Evolutionary conservation across 2,329 filamentous ascomycete species (phyloP), one percentile per base, ranked within the genome.

Genomic region (Colletotrichum zoysiae): DNA sequence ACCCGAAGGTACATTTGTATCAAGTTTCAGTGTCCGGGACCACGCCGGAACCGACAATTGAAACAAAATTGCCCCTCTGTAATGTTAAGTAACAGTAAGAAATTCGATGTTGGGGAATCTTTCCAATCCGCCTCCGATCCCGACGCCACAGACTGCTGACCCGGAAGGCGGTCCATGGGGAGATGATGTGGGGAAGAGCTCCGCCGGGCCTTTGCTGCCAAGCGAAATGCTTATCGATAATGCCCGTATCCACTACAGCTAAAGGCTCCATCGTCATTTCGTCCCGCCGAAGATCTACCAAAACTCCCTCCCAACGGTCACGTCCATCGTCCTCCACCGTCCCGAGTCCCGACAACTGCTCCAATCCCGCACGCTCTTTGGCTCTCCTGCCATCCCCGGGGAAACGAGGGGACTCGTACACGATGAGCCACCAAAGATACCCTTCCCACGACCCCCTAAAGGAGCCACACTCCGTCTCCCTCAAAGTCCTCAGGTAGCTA

Each of bases 391-490:
- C n/a, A n/a, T n/a, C 3, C 20, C n/a, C 33, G n/a, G n/a, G 3
- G n/a, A 62, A 33, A 51, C 59, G n/a, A 18, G 59, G 1, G 38
- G 8, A 61, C 7, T 8, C 20, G 7, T 14, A 30, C 74, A 74
- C 75, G 53, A 90, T 90, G 88, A 89, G 86, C 79, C 88, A 90
- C 76, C 87, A 89, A 79, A 81, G 86, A 75, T 89, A 87, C 75
- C 83, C 87, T 9, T 88, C 87, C 18, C 84, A 87, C 69, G 88
- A 90, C 71, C 83, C 85, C 3, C 81, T 87, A 72, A 94, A 94
- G 81, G 93, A 95, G 82, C 92, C 93, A 48, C 93, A 95, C 81
- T 90, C 91, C 26, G 89, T 95, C 57, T 95, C 92, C 63, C 84
- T 95, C 65, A 95, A 95, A 84, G 93, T 93, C 61, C 84, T 93